Evolutionary conservation across 768 basidiomycete species (phyloP), one percentile per base, ranked within the genome.

Genomic region (Daedaleopsis sinensis): DNA sequence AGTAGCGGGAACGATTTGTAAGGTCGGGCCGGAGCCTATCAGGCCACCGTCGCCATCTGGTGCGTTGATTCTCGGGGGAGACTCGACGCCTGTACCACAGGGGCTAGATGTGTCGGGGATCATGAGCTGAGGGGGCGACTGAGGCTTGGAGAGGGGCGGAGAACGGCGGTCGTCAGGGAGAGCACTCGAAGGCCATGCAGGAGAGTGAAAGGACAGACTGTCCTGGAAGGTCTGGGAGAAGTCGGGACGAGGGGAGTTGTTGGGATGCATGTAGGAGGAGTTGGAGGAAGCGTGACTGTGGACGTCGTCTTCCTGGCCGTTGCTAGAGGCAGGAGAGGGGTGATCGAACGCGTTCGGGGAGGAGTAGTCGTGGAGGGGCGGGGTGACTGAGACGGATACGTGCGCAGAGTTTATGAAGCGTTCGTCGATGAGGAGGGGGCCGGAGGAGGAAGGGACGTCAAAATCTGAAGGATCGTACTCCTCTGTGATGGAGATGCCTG

Each of bases 1-100:
- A 3, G 92, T 94, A 21, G 91, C 90, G 44, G 92, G 92, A 8
- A 93, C 90, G 63, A 94, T 87, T 69, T 91, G 85, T 62, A 94
- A 80, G 54, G 82, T 82, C 0, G 89, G 90, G 0, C 88, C 85
- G 18, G 76, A 74, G 10, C 75, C 71, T 52, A 78, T 73, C 57
- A 75, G 73, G 32, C 77, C 76, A 39, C 82, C 83, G 57, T 82
- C 81, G 44, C 83, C 87, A 3, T 84, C 82, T 2, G 87, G 87
- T 13, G 86, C 86, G 54, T 86, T 86, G 66, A 88, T 87, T 67
- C 76, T 80, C 47, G 80, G 86, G 39, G 70, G 80, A 10, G 86
- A 68, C n/a, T 73, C 67, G 48, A 55, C 63, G 58, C 39, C 79
- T 23, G 77, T 71, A 36, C 84, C 64, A 19, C 59, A 60, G 9